Evolutionary conservation across 192 early-diverging fungal genomes (phyloP).

Genomic region (Backusella macrospora): DNA sequence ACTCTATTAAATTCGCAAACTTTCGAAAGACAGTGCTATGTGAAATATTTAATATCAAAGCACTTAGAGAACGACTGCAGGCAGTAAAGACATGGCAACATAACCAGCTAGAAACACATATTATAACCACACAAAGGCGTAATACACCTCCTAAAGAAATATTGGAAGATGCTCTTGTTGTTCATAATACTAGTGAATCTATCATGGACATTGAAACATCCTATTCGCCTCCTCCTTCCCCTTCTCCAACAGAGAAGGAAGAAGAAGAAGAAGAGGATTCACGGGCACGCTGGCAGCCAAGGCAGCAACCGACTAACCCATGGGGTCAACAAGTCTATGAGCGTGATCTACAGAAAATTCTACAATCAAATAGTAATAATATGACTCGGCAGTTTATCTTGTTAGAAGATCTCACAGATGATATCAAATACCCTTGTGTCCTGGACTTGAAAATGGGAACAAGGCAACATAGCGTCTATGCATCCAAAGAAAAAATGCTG

Average conservation of each 20-base stretch:
- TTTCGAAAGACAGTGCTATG: constrained; percentile 81
- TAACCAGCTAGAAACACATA: background rate
- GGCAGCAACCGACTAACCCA: constrained; percentile 11
- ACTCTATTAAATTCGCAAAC: background rate
- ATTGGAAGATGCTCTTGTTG: background rate
- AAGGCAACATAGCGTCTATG: constrained; percentile 92
- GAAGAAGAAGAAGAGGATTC: background rate
- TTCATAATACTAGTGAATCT: background rate
- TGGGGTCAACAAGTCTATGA: constrained; percentile 16
- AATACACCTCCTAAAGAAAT: background rate
- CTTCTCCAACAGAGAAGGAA: background rate
- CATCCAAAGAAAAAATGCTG: constrained; percentile 74
- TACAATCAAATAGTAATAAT: constrained; percentile 44
- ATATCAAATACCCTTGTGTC: constrained; percentile 88
- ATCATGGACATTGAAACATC: background rate
- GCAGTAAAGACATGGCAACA: constrained; percentile 43
- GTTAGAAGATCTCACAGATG: constrained; percentile 90
- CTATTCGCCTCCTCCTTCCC: background rate
- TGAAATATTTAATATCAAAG: constrained; percentile 85
- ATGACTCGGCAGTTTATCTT: constrained; percentile 79
- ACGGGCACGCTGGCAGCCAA: constrained; percentile 9
- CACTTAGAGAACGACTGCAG: constrained; percentile 73
- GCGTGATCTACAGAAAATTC: constrained; percentile 15
- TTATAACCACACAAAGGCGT: background rate
- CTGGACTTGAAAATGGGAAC: constrained; percentile 99